phyloP scores from a whole-genome alignment of 305 asterid species.

The Fraxinus latifolia region DNA sequence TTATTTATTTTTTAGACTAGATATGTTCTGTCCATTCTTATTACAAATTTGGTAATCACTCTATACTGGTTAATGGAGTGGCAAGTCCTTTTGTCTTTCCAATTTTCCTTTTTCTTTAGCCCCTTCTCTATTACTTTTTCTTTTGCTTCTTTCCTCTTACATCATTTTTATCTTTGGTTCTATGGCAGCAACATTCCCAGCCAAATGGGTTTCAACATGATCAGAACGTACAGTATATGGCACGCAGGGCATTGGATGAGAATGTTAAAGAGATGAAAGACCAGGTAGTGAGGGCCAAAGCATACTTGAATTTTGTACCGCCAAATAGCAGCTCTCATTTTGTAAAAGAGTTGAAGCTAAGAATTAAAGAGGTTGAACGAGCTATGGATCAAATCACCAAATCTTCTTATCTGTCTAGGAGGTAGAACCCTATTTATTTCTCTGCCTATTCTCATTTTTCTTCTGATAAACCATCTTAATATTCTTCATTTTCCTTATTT shows the following conservation, averaged over 20 bases:
- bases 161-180: slow-evolving; percentile 23
- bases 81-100: background rate
- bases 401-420: slow-evolving; percentile 60
- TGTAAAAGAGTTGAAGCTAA: slow-evolving; percentile 73
- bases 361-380: slow-evolving; percentile 74
- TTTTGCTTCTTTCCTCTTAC: slow-evolving; percentile 10
- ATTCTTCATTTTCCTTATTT: background rate
- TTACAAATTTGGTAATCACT: slow-evolving; percentile 8
- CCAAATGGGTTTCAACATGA: slow-evolving; percentile 32
- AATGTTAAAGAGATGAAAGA: slow-evolving; percentile 78
- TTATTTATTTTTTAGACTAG: slow-evolving; percentile 8
- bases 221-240: slow-evolving; percentile 26
- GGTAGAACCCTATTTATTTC: slow-evolving; percentile 35
- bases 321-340: slow-evolving; percentile 67
- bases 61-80: slow-evolving; percentile 8
- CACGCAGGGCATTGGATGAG: slow-evolving; percentile 46
- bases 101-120: background rate
- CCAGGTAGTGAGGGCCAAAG: slow-evolving; percentile 75
- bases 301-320: slow-evolving; percentile 59
- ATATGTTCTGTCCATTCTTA: background rate
- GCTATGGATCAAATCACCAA: slow-evolving; percentile 50
- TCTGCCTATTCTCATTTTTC: background rate
- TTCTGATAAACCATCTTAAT: background rate
- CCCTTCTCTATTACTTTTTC: background rate
- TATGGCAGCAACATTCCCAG: slow-evolving; percentile 43